Percentiles rank a stretch among this genome's conserved stretches.
Evolutionary conservation across 176 grass and related monocot species (phyloP).

Genomic region (Oryza officinalis): DNA sequence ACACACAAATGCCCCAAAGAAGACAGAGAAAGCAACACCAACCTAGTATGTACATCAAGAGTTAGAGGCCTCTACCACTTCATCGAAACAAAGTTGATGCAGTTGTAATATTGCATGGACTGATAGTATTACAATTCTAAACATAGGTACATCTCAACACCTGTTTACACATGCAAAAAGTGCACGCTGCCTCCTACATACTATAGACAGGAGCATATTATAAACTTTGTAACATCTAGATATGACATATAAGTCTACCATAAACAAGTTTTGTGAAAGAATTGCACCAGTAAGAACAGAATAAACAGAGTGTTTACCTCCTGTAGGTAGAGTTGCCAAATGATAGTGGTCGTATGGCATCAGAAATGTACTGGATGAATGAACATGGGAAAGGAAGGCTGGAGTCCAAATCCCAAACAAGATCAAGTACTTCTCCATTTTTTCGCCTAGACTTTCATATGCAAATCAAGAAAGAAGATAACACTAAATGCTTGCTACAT

Average conservation of each 20-base stretch:
- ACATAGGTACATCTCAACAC: not conserved
- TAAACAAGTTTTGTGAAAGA: not conserved
- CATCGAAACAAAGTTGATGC: conserved; percentile 4
- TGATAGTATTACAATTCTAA: not conserved
- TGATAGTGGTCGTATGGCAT: conserved; percentile 54
- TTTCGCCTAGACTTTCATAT: conserved; percentile 65
- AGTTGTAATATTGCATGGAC: conserved; percentile 4
- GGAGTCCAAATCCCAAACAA: conserved; percentile 97
- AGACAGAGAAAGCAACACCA: not conserved
- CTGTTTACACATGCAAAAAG: not conserved
- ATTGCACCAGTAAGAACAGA: not conserved
- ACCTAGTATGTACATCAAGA: not conserved
- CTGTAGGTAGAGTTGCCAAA: conserved; percentile 52
- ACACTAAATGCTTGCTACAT: conserved; percentile 3
- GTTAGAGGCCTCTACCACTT: not conserved
- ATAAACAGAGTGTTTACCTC: conserved; percentile 52
- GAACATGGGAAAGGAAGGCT: conserved; percentile 72
- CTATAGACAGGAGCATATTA: conserved; percentile 13
- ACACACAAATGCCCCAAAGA: not conserved
- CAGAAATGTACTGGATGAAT: conserved; percentile 57
- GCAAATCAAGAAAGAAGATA: conserved; percentile 39
- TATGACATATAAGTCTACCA: not conserved
- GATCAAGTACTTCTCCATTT: conserved; percentile 44
- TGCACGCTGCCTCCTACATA: conserved; percentile 17
- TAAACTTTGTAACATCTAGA: not conserved